A percentile compares a stretch with the other conserved stretches of the same genome.
These are phyloP conservation scores for Leptodontidium sp. DNA, from an alignment of 2,329 filamentous ascomycete genomes.

Conservation along the genomic window DNA sequence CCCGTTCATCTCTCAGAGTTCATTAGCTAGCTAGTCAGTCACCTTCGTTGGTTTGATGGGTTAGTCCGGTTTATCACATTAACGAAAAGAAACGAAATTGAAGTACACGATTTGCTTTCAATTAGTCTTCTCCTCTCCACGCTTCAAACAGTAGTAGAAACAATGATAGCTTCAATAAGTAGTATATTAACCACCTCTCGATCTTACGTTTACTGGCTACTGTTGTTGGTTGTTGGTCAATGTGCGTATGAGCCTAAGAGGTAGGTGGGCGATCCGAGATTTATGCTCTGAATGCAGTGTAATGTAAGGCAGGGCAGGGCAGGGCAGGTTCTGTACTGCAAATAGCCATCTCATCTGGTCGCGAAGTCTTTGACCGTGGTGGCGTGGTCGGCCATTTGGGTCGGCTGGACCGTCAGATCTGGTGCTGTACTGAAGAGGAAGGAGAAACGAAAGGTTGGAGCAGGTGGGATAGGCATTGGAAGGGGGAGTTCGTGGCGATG, in stretches of 20 bases:
- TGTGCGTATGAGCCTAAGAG: too few relatives aligned
- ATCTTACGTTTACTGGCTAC: background rate
- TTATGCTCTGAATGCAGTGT: background rate
- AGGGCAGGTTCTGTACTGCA: conserved; percentile 3
- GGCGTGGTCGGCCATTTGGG: background rate
- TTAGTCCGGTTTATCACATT: background rate
- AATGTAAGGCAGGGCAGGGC: background rate
- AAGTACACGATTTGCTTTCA: background rate
- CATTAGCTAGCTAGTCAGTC: background rate
- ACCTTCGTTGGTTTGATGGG: background rate
- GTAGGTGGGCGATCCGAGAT: background rate
- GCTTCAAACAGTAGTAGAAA: background rate
- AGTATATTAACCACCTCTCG: background rate
- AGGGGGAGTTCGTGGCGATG: background rate
- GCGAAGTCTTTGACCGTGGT: background rate
- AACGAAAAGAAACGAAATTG: background rate
- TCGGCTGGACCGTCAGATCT: conserved; percentile 13
- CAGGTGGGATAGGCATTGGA: background rate
- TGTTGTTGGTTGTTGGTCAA: too few relatives aligned
- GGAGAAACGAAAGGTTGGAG: background rate
- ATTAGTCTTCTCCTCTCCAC: background rate
- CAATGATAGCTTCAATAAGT: conserved; percentile 1
- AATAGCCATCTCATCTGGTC: conserved; percentile 12
- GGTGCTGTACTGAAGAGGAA: background rate
- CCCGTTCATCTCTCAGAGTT: background rate